Evolutionary conservation across 1,284 basidiomycete species (phyloP).

Genomic region (Apiotrichum gamsii): DNA sequence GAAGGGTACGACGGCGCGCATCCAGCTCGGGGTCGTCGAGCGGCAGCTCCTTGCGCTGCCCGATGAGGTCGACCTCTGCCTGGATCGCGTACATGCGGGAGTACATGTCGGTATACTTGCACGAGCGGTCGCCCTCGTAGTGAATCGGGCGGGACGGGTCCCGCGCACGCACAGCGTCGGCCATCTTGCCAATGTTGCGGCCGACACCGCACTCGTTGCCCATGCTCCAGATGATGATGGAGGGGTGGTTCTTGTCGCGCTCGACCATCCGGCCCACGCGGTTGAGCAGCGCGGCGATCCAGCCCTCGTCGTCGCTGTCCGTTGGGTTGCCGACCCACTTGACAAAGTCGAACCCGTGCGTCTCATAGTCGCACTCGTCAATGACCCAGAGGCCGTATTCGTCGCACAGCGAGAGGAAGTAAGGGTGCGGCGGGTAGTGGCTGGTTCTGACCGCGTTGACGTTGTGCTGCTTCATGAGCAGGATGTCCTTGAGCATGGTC

Average conservation of each 20-base stretch:
- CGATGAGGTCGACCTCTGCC: constrained; percentile 13
- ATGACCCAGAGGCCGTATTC: constrained; percentile 22
- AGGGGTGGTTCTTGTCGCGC: constrained; percentile 21
- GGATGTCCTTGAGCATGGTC: constrained; percentile 16
- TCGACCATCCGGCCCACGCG: constrained; percentile 13
- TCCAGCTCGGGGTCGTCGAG: constrained; percentile 10
- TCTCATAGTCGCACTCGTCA: constrained; percentile 20
- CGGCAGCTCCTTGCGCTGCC: constrained; percentile 5
- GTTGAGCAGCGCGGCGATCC: constrained; percentile 10
- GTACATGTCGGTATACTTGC: constrained; percentile 12
- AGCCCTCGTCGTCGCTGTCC: constrained; percentile 4
- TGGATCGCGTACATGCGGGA: constrained; percentile 15
- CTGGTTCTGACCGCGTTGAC: constrained; percentile 18
- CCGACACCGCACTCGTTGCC: constrained; percentile 19
- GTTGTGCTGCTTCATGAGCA: constrained; percentile 20
- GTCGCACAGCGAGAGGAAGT: constrained; percentile 20
- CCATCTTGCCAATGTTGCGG: constrained; percentile 15
- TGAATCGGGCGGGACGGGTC: constrained; percentile 15
- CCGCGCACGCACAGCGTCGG: constrained; percentile 7
- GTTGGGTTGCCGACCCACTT: constrained; percentile 13
- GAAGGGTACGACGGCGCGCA: constrained; percentile 6
- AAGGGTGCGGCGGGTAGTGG: constrained; percentile 18
- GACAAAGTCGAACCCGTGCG: constrained; percentile 15
- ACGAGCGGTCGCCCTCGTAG: constrained; percentile 15
- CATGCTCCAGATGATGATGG: constrained; percentile 18